Percentiles rank a stretch among this genome's conserved stretches.
Evolutionary conservation across 257 asterid species (phyloP).

Genomic region (Salvia splendens): DNA sequence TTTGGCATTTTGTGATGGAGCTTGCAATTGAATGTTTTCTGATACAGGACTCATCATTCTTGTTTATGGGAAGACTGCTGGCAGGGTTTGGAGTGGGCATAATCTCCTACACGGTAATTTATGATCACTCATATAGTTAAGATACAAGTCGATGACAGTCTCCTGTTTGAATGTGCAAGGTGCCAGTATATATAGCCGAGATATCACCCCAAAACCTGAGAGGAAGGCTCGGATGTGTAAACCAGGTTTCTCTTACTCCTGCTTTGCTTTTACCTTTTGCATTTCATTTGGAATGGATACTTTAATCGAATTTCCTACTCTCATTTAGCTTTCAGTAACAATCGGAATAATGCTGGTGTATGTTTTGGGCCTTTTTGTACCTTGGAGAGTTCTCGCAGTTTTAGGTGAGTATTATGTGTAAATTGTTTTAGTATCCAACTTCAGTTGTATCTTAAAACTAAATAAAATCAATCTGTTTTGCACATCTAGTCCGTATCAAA

Average conservation of each 20-base stretch:
- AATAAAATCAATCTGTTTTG: neutral
- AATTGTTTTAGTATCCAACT: neutral
- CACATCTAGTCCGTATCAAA: neutral
- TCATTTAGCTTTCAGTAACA: conserved; percentile 70
- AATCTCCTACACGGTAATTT: conserved; percentile 80
- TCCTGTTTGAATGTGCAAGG: conserved; percentile 44
- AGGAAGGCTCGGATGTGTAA: conserved; percentile 84
- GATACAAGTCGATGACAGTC: conserved; percentile 15
- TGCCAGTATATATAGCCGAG: conserved; percentile 94
- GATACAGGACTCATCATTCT: conserved; percentile 72
- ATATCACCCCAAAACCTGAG: conserved; percentile 87
- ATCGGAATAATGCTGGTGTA: conserved; percentile 85
- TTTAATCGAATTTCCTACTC: conserved; percentile 1
- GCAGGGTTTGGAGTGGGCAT: conserved; percentile 93
- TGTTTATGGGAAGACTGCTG: conserved; percentile 88
- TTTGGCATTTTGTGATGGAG: conserved; percentile 3
- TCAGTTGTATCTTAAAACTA: neutral
- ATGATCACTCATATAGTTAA: neutral
- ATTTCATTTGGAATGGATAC: neutral
- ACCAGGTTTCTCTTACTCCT: conserved; percentile 61
- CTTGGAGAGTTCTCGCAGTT: conserved; percentile 88
- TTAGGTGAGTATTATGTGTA: conserved; percentile 51
- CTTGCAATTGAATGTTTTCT: neutral
- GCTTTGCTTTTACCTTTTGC: conserved; percentile 8
- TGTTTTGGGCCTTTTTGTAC: conserved; percentile 69